Evolutionary conservation across 2,329 filamentous ascomycete genomes (phyloP), one percentile per base, ranked within the genome.

Genomic region (Capronia epimyces): DNA sequence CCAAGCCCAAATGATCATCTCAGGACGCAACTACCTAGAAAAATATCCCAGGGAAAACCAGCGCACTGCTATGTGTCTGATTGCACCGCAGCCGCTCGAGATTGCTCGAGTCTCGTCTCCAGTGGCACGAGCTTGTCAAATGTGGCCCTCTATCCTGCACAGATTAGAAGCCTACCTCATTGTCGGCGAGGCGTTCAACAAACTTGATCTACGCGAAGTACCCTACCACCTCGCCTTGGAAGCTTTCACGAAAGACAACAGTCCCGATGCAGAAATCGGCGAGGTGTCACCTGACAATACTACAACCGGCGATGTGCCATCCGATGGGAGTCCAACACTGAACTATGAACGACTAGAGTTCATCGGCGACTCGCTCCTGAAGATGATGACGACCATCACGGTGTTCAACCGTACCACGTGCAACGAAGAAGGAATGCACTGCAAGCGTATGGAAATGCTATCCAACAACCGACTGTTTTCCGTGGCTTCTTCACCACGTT

Each of bases 301-400:
- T 8, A 7, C 32, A 2, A 29, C 49, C 22, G 34, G 24, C 3
- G 29, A 32, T 7, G 29, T 3, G 29, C 42, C 37, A 13, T 12
- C 16, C 36, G 21, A 44, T 2, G 27, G 34, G 16, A 42, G 79
- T 2, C 95, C 95, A 89, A 89, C 89, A 1, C 84, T 84, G 32
- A 97, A 97, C 61, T 98, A 98, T 62, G 93, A 98, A 67, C 81
- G 93, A 10, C 76, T 97, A 0, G 93, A 98, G 63, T 95, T 96
- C 53, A 76, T 97, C 1, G 93, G 93, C 0, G 93, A 98, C 66
- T 87, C 85, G 27, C 95, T 96, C 63, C 75, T 98, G 52, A 98
- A 98, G 69, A 91, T 96, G 83, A 88, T 87, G 9, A 96, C 91
- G 0, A 91, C 90, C 0, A 89, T 98, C 46, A 83, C 89, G 0